Conservation (phyloP, 1,284 basidiomycete species). For the Fereydounia khargensis region DNA sequence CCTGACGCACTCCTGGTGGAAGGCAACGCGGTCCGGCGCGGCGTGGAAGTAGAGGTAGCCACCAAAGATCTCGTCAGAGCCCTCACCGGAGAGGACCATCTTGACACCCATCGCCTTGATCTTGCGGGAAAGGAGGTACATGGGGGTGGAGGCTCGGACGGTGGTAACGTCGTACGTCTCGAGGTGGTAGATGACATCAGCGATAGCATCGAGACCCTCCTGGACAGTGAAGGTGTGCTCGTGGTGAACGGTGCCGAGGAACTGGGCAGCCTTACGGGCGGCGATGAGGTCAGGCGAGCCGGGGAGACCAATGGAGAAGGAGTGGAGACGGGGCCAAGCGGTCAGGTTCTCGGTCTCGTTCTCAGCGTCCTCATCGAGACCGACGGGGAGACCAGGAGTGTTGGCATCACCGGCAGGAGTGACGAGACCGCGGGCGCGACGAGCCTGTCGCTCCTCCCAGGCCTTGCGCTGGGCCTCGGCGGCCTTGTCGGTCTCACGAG, state of each 20-base stretch:
- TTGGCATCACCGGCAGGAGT: slow-evolving; percentile 48
- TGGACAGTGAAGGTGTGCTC: slow-evolving; percentile 98
- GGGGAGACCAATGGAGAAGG: slow-evolving; percentile 93
- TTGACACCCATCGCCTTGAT: slow-evolving; percentile 99
- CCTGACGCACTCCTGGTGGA: slow-evolving; percentile 93
- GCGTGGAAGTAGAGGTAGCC: slow-evolving; percentile 99
- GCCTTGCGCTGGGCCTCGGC: slow-evolving; percentile 60
- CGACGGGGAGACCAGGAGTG: slow-evolving; percentile 58
- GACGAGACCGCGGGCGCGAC: slow-evolving; percentile 35
- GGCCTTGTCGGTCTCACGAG: slow-evolving; percentile 89
- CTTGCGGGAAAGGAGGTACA: slow-evolving; percentile 94
- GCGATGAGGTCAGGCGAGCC: slow-evolving; percentile 94
- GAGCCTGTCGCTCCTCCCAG: slow-evolving; percentile 61
- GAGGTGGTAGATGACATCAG: slow-evolving; percentile 96
- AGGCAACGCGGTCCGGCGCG: slow-evolving; percentile 80
- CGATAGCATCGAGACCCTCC: slow-evolving; percentile 94
- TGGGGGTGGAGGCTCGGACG: slow-evolving; percentile 93
- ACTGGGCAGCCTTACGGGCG: slow-evolving; percentile 88
- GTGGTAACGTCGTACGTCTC: slow-evolving; percentile 99
- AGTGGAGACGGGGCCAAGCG: slow-evolving; percentile 95
- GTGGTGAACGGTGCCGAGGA: slow-evolving; percentile 91
- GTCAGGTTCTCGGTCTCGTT: slow-evolving; percentile 60
- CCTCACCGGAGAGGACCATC: slow-evolving; percentile 98
- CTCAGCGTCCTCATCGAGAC: slow-evolving; percentile 53
- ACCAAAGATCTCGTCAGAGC: slow-evolving; percentile 95